A percentile compares a stretch with the other conserved stretches of the same genome.
These are phyloP conservation scores for Acer yangbiense DNA, from an alignment of 345 rosid genomes.

Conservation along the genomic window DNA sequence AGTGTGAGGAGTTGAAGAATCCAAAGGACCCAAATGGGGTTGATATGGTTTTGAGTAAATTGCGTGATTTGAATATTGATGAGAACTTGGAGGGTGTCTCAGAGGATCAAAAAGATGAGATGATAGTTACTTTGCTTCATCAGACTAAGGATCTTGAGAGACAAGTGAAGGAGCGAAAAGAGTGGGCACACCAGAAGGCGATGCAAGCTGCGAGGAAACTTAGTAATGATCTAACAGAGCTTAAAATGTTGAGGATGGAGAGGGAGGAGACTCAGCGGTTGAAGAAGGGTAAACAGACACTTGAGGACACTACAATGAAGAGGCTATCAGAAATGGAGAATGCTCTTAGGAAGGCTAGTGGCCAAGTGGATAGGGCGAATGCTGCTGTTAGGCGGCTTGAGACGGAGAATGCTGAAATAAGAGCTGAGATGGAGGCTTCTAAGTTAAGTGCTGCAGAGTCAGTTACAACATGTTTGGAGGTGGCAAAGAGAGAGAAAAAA, in stretches of 20 bases:
- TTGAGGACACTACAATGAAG: slow-evolving; percentile 79
- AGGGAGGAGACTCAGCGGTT: slow-evolving; percentile 79
- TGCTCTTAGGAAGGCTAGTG: slow-evolving; percentile 78
- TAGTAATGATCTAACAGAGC: slow-evolving; percentile 77
- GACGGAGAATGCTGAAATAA: slow-evolving; percentile 86
- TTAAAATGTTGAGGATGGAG: slow-evolving; percentile 76
- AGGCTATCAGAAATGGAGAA: slow-evolving; percentile 80
- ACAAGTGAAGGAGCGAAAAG: slow-evolving; percentile 84
- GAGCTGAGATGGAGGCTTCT: slow-evolving; percentile 92
- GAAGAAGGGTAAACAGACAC: slow-evolving; percentile 85
- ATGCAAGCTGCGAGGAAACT: slow-evolving; percentile 96
- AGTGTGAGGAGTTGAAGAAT: slow-evolving; percentile 46
- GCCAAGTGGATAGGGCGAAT: slow-evolving; percentile 78
- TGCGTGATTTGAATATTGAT: slow-evolving; percentile 77
- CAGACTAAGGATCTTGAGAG: slow-evolving; percentile 77
- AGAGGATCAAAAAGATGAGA: slow-evolving; percentile 76
- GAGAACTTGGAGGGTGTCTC: slow-evolving; percentile 58
- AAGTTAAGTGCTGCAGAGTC: slow-evolving; percentile 93
- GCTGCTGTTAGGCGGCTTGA: slow-evolving; percentile 75
- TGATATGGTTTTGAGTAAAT: slow-evolving; percentile 61
- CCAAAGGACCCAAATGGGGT: slow-evolving; percentile 53
- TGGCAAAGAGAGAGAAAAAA: slow-evolving; percentile 82
- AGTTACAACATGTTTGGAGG: slow-evolving; percentile 63
- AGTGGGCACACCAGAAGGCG: slow-evolving; percentile 98
- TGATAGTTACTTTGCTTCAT: slow-evolving; percentile 56